These are phyloP conservation scores for Salix exigua DNA, from an alignment of 345 rosid species.

Conservation along the genomic window DNA sequence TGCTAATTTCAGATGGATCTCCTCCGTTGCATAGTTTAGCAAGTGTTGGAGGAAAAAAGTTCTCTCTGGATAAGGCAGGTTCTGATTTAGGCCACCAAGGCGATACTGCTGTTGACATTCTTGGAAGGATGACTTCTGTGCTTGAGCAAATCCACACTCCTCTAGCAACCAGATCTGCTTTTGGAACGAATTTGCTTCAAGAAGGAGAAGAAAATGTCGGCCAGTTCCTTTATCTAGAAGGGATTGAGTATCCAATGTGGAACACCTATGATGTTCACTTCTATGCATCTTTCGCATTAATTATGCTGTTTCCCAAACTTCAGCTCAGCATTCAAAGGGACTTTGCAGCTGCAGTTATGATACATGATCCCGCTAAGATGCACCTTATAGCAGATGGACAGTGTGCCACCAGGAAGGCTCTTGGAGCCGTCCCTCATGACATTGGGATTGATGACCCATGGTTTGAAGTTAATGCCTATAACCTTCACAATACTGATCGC, in stretches of 20 bases:
- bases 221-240: constrained; percentile 90
- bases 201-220: constrained; percentile 95
- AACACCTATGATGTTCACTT: constrained; percentile 95
- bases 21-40: constrained; percentile 67
- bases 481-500: constrained; percentile 56
- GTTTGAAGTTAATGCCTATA: constrained; percentile 84
- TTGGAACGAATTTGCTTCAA: constrained; percentile 80
- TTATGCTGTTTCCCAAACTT: constrained; percentile 84
- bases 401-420: constrained; percentile 67
- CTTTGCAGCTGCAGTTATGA: constrained; percentile 88
- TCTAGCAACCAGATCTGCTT: constrained; percentile 63
- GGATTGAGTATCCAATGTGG: constrained; percentile 89
- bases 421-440: constrained; percentile 96
- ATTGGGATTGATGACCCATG: constrained; percentile 79
- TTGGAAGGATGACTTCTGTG: constrained; percentile 65
- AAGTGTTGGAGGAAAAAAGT: constrained; percentile 54
- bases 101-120: constrained; percentile 54
- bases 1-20: constrained; percentile 57
- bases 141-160: constrained; percentile 65
- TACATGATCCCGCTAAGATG: constrained; percentile 77
- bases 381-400: constrained; percentile 57
- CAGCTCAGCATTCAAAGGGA: constrained; percentile 91
- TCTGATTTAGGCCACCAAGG: constrained; percentile 34
- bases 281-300: constrained; percentile 78
- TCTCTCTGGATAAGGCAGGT: constrained; percentile 68